phyloP scores from a whole-genome alignment of 1,284 basidiomycete species.

The Malassezia psittaci region DNA sequence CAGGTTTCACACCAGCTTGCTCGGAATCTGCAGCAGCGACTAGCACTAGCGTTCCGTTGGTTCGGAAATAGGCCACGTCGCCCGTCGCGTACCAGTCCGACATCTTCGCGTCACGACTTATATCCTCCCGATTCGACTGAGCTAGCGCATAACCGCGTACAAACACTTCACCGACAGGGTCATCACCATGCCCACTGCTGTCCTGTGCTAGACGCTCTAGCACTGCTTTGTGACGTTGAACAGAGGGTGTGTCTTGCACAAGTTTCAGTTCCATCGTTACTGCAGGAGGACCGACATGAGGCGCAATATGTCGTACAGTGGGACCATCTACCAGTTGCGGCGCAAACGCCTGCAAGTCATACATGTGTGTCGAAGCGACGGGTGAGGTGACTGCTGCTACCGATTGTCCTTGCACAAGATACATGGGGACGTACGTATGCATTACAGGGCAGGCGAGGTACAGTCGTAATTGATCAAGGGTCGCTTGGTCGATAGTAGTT shows the following conservation, averaged over 20 bases:
- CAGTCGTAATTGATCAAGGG: constrained; percentile 37
- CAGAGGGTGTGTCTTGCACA: constrained; percentile 19
- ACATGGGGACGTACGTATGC: constrained; percentile 29
- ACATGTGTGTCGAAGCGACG: constrained; percentile 29
- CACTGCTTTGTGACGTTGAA: constrained; percentile 14
- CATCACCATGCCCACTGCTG: constrained; percentile 14
- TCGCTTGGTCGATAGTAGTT: constrained; percentile 23
- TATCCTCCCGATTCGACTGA: not conserved
- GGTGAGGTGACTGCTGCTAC: constrained; percentile 21
- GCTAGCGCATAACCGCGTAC: constrained; percentile 30
- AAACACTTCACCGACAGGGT: constrained; percentile 32
- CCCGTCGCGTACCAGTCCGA: constrained; percentile 29
- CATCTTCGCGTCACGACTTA: not conserved
- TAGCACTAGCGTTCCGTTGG: constrained; percentile 42
- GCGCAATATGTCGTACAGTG: constrained; percentile 19
- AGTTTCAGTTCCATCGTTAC: constrained; percentile 41
- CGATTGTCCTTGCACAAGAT: not conserved
- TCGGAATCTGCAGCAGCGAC: constrained; percentile 13
- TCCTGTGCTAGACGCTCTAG: constrained; percentile 20
- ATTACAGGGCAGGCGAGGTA: constrained; percentile 37
- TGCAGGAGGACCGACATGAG: constrained; percentile 40
- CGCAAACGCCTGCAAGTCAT: constrained; percentile 43
- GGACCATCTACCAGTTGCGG: constrained; percentile 18
- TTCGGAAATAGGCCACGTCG: constrained; percentile 32
- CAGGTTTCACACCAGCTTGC: constrained; percentile 7